Evolutionary conservation across 495 filamentous ascomycete species (phyloP).

Genomic region (Staphylotrichum tortipilum): DNA sequence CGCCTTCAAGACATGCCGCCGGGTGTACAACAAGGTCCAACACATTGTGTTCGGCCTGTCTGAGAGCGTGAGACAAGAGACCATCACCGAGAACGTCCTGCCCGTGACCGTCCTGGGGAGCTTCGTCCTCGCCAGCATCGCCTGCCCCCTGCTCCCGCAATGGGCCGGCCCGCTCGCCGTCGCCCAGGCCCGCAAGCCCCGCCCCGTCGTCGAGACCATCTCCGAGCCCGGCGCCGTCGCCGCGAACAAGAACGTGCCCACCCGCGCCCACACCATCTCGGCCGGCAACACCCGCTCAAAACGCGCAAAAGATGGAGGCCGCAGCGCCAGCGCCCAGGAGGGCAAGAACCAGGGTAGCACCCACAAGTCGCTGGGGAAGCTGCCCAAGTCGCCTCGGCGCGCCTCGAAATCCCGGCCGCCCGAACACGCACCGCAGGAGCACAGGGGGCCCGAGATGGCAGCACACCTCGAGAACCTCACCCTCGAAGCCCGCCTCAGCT

Average conservation of each 20-base stretch:
- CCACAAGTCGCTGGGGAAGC: conserved; percentile 22
- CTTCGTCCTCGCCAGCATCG: conserved; percentile 58
- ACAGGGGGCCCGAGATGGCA: conserved; percentile 4
- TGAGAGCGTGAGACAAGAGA: conserved; percentile 52
- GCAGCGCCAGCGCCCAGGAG: conserved; percentile 33
- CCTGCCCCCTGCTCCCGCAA: conserved; percentile 42
- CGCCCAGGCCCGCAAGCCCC: conserved; percentile 62
- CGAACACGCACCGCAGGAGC: conserved; percentile 18
- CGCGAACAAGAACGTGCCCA: conserved; percentile 38
- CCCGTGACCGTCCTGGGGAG: conserved; percentile 64
- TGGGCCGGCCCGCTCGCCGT: conserved; percentile 64
- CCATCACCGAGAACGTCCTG: conserved; percentile 65
- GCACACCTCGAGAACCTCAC: conserved; percentile 35
- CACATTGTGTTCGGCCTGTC: conserved; percentile 65
- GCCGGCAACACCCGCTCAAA: conserved; percentile 38
- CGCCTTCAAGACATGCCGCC: conserved; percentile 61
- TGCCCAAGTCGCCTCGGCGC: conserved; percentile 13
- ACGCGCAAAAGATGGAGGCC: conserved; percentile 38
- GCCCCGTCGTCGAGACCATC: conserved; percentile 46
- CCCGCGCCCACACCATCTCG: conserved; percentile 55
- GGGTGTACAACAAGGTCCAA: conserved; percentile 73
- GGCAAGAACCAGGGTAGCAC: conserved; percentile 15
- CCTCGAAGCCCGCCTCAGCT: conserved; percentile 47
- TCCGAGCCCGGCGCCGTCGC: conserved; percentile 41
- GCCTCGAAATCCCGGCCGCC: conserved; percentile 8